These are phyloP conservation scores for Fonsecaea monophora DNA, from an alignment of 2,329 filamentous ascomycete genomes.

Conservation along the genomic window DNA sequence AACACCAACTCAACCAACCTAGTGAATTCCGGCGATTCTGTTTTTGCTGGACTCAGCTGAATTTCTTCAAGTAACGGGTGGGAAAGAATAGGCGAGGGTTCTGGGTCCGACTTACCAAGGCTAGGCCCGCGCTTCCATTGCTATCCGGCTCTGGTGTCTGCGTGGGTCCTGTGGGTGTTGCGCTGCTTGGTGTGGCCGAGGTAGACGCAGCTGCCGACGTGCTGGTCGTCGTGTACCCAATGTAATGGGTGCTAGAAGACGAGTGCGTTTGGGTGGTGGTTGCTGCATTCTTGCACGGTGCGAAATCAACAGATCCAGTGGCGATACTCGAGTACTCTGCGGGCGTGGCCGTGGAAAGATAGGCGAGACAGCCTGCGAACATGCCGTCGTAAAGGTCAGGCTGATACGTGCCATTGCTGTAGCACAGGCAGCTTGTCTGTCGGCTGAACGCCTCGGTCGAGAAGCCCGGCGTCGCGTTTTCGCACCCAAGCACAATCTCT, in stretches of 20 bases:
- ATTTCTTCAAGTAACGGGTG: background rate
- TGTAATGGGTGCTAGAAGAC: background rate
- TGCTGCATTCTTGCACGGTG: slow-evolving; percentile 36
- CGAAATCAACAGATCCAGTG: background rate
- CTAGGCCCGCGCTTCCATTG: background rate
- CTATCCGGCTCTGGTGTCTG: background rate
- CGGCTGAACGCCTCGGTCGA: slow-evolving; percentile 1
- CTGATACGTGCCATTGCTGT: slow-evolving; percentile 6
- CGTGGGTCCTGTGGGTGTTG: background rate
- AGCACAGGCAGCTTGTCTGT: slow-evolving; percentile 5
- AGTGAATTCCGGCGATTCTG: background rate
- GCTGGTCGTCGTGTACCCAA: background rate
- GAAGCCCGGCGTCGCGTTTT: slow-evolving; percentile 73
- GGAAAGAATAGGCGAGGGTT: background rate
- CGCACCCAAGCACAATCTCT: slow-evolving; percentile 83
- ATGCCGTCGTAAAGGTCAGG: background rate
- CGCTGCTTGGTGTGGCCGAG: background rate
- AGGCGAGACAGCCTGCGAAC: slow-evolving; percentile 2
- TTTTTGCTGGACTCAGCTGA: background rate
- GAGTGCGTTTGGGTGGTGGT: background rate
- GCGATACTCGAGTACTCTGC: background rate
- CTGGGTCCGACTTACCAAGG: background rate
- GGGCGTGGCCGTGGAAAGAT: background rate
- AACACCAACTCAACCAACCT: background rate
- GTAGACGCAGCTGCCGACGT: background rate